Conservation (phyloP, 177 flowering plant genomes). For the Vitis hybrid region DNA sequence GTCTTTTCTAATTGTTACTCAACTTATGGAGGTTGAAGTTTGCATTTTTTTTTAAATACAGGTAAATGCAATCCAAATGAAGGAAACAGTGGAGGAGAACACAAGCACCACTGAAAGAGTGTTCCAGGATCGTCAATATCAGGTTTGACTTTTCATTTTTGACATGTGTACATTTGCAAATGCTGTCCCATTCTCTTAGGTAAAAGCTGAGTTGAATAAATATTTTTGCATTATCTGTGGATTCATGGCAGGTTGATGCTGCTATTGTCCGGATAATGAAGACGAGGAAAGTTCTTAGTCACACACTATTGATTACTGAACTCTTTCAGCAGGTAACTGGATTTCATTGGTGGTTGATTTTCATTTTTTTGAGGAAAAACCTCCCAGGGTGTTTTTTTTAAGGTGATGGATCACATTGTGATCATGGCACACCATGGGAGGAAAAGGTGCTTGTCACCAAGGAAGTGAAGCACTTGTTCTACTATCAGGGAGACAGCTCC, state of each 20-base stretch:
- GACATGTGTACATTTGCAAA: neutral
- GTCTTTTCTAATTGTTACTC: too few species aligned
- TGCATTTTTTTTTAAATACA: slow-evolving; percentile 27
- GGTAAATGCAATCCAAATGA: slow-evolving; percentile 99
- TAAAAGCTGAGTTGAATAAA: neutral
- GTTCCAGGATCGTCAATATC: slow-evolving; percentile 98
- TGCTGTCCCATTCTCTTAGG: neutral
- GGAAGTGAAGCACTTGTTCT: too few species aligned
- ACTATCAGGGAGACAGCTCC: too few species aligned
- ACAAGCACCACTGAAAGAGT: slow-evolving; percentile 97
- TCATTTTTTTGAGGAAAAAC: neutral
- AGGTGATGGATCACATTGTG: too few species aligned
- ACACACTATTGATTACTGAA: slow-evolving; percentile 97
- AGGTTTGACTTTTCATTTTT: slow-evolving; percentile 41
- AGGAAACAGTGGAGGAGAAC: slow-evolving; percentile 98
- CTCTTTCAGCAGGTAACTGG: slow-evolving; percentile 92
- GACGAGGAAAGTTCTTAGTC: slow-evolving; percentile 96
- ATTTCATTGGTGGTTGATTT: neutral
- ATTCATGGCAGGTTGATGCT: slow-evolving; percentile 79
- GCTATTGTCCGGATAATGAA: slow-evolving; percentile 99
- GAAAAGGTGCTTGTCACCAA: too few species aligned
- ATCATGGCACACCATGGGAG: too few species aligned
- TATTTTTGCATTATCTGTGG: neutral
- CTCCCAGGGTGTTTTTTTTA: too few species aligned
- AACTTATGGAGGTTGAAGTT: neutral